Base-by-base conservation (phyloP, 441 rosid species). In the Daphne laureola region DNA sequence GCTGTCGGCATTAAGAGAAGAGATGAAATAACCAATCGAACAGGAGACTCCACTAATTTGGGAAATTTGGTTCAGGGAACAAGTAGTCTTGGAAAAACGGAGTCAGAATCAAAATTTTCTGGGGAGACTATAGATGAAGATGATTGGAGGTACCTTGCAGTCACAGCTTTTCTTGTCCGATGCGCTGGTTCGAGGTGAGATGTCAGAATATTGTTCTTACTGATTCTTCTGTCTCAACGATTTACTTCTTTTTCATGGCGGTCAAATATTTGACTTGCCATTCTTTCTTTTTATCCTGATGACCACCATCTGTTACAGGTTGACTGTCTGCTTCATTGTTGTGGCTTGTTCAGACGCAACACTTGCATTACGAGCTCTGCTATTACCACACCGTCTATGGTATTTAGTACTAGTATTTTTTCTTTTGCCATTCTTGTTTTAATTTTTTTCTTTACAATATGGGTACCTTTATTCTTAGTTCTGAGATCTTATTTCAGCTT, bases 261-360 rank as follows among this genome's bases (percentile, higher is more conserved):
- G 46, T 43, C 43, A 53, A 49, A 53, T 2, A 7, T 26, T 25
- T 31, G 51, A 51, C 55, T 40, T 46, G 2, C 64, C 3, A 52
- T 40, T 16, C 18, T 63, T 62, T 53, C 50, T 8, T 80, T 4
- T 31, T 31, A 0, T 2, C 11, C 38, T 31, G 38, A 31, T 31
- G 9, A 9, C 9, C 38, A 7, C 38, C 38, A 7, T 31, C 38
- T 31, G 38, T 31, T 73, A 55, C 93, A 93, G 99, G 87, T 73
- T 78, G 69, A 85, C 77, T 16, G 70, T 90, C 73, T 93, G 99
- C 68, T 93, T 90, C 69, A 78, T 81, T 17, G 77, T 71, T 35
- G 87, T 90, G 59, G 88, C 99, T 64, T 85, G 96, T 69, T 93
- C 99, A 26, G 96, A 93, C 82, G 97, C 95, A 46, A 81, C 95